Percentiles rank a stretch among this genome's conserved stretches.
Conservation (phyloP, 2,329 filamentous ascomycete genomes). For the Aureobasidium sp. region DNA sequence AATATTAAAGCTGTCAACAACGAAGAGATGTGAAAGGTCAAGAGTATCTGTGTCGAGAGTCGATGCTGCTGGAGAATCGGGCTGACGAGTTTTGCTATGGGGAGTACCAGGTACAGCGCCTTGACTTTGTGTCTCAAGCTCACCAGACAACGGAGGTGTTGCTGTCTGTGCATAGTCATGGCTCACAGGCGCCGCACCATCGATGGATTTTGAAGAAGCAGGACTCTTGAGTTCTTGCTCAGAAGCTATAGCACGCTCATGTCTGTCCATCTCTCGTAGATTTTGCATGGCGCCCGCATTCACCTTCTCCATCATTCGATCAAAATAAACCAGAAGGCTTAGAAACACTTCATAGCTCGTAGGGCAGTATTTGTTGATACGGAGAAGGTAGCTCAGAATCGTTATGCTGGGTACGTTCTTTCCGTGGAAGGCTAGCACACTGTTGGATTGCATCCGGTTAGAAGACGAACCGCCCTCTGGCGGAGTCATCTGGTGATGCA, state of each 20-base stretch:
- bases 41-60: constrained; percentile 29
- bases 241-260: constrained; percentile 24
- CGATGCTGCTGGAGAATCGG: constrained; percentile 22
- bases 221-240: constrained; percentile 20
- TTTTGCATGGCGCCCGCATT: constrained; percentile 71
- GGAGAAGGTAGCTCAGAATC: constrained; percentile 87
- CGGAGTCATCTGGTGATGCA: constrained; percentile 66
- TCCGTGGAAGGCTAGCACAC: constrained; percentile 89
- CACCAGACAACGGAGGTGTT: constrained; percentile 45
- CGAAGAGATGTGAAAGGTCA: constrained; percentile 67
- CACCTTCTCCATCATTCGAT: constrained; percentile 95
- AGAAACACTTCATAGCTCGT: constrained; percentile 98
- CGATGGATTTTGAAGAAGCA: constrained; percentile 20
- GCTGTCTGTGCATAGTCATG: constrained; percentile 35
- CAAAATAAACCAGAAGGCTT: constrained; percentile 92
- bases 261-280: constrained; percentile 48
- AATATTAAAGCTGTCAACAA: constrained; percentile 98
- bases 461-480: constrained; percentile 53
- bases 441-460: constrained; percentile 56
- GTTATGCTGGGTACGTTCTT: constrained; percentile 98
- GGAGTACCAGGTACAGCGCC: constrained; percentile 30
- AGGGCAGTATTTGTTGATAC: constrained; percentile 98
- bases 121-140: constrained; percentile 35
- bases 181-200: constrained; percentile 25
- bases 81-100: constrained; percentile 29